Base-by-base conservation (phyloP, 1,284 basidiomycete genomes). In the Schizophyllum commune region DNA sequence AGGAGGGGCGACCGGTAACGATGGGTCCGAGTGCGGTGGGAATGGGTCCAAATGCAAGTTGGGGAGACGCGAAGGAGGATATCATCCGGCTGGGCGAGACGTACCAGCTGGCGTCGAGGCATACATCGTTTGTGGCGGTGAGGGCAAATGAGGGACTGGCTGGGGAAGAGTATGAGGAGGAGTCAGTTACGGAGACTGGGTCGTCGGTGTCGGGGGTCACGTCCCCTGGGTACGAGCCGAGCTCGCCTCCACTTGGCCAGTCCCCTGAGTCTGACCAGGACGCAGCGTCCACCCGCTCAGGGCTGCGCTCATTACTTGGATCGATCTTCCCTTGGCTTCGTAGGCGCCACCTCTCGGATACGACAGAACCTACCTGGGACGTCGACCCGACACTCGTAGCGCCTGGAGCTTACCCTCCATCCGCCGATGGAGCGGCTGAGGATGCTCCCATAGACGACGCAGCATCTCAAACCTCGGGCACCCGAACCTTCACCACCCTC, bases 71-170 rank as follows among this genome's bases (percentile, higher is more conserved):
- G 5, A 81, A 73, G 66, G 77, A 78, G 4, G 73, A 74, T 0
- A 79, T 84, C 52, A 65, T 83, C 22, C 70, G 74, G 15, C 72
- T 86, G 3, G 84, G 83, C 1, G 71, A 76, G 61, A 70, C 68
- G 20, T 85, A 85, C 65, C 78, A 81, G 62, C 73, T 87, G 33
- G 77, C 73, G 0, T 85, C 79, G 68, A 67, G 69, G 57, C 71
- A 80, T 63, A 85, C 83, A 0, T 83, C 83, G 0, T 86, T 87
- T 62, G 71, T 88, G 32, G 85, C 82, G 2, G 72, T 82, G 2
- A 78, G 81, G 58, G 67, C 63, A 56, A 65, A 64, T 55, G 70
- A 57, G 57, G 67, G 32, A 52, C 57, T 58, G 52, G 57, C 4
- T 53, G 39, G 52, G 59, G 27, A 32, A 22, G 52, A 27, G 32